Base-by-base conservation (phyloP, 305 asterid species). In the Caryopteris hybrid region DNA sequence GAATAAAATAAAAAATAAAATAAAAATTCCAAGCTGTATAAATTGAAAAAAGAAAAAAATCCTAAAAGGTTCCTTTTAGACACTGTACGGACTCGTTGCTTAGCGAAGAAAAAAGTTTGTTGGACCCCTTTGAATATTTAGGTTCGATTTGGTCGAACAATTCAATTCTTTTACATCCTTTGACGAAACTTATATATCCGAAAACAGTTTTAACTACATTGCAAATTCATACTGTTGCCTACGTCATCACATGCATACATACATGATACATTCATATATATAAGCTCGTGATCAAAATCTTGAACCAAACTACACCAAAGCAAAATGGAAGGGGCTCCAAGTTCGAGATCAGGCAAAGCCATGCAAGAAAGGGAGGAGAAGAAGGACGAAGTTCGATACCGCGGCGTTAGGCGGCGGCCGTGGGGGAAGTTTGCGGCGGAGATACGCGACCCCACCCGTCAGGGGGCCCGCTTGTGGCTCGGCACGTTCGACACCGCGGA, bases 381-480 rank as follows among this genome's bases (percentile, higher is more conserved):
- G 66, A 75, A 76, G 22, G 86, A 82, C 0, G 87, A 84, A n/a
- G 74, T 69, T 13, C 80, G 77, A 13, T 90, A 62, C 64, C 88
- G 94, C 0, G 96, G 96, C 7, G 96, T 86, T 1, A 72, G 96
- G 53, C 75, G 81, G 69, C 74, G 95, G 69, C 89, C 96, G n/a
- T n/a, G n/a, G n/a, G n/a, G n/a, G n/a, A n/a, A n/a, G n/a, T n/a
- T n/a, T n/a, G n/a, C n/a, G n/a, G n/a, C n/a, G n/a, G n/a, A n/a
- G n/a, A n/a, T n/a, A n/a, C n/a, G n/a, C n/a, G n/a, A n/a, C n/a
- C n/a, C n/a, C n/a, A n/a, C n/a, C n/a, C n/a, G n/a, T n/a, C n/a
- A n/a, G n/a, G n/a, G n/a, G n/a, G n/a, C n/a, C n/a, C n/a, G n/a
- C n/a, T n/a, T n/a, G n/a, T n/a, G n/a, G n/a, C n/a, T n/a, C n/a